A percentile compares a stretch with the other conserved stretches of the same genome.
Conservation (phyloP, 768 basidiomycete genomes). For the Boletellus ananiceps region DNA sequence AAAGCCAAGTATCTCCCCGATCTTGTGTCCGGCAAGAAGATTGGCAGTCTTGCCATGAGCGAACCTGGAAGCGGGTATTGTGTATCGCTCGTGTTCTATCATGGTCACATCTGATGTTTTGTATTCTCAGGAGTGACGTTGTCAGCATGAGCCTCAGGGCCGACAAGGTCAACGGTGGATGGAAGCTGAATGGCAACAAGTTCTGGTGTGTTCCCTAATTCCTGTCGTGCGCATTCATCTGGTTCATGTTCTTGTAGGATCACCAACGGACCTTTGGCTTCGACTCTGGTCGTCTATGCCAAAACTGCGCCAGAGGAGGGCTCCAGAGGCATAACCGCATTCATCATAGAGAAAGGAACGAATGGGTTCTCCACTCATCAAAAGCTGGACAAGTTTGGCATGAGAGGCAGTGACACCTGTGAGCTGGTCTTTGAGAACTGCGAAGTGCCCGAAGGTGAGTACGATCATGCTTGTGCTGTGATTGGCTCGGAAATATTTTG, state of each 20-base stretch:
- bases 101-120: not conserved
- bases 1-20: conserved; percentile 78
- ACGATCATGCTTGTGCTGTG: not conserved
- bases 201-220: conserved; percentile 61
- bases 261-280: conserved; percentile 89
- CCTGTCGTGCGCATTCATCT: not conserved
- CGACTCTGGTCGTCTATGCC: conserved; percentile 89
- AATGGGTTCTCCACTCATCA: conserved; percentile 84
- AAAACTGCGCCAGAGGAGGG: conserved; percentile 75
- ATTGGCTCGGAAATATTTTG: not conserved
- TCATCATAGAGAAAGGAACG: conserved; percentile 81
- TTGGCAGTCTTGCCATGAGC: conserved; percentile 93
- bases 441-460: conserved; percentile 77
- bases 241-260: conserved; percentile 54
- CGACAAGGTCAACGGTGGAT: conserved; percentile 72
- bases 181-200: conserved; percentile 82
- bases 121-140: conserved; percentile 64
- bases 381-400: conserved; percentile 93
- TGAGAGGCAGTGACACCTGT: conserved; percentile 94
- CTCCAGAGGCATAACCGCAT: conserved; percentile 88
- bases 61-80: conserved; percentile 74
- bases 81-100: not conserved
- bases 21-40: conserved; percentile 72
- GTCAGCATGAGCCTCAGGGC: conserved; percentile 87
- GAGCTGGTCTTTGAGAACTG: conserved; percentile 91